Base-by-base conservation (phyloP, 2,329 filamentous ascomycete genomes). In the Aphanocladium album region DNA sequence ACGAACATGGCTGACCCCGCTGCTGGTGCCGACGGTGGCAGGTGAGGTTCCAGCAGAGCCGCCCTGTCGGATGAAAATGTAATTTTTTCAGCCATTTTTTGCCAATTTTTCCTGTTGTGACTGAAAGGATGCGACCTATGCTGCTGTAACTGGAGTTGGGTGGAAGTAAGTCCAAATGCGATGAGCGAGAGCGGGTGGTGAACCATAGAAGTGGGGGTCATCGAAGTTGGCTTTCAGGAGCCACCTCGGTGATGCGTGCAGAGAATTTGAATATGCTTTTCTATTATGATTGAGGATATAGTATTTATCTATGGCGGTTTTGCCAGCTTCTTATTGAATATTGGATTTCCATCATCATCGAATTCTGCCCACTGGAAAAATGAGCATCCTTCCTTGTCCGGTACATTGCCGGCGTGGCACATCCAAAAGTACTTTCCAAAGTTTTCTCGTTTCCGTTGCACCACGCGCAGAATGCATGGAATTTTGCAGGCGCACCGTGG, bases 381-480 rank as follows among this genome's bases (percentile, higher is more conserved):
- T 0, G 82, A 78, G 69, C 92, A 96, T 5, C 83, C 86, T 43
- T 85, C 75, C 74, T 81, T 88, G 51, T 84, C 88, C 0, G 88
- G 88, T 2, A 87, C 81, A 68, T 87, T 90, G 7, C 88, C 86
- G 0, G 86, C 85, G 74, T 96, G 85, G 68, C 95, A 98, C 89
- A 93, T 95, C 91, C 92, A 96, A 75, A 96, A 95, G 71, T 98
- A 96, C 67, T 82, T 81, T 0, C 93, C 93, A 65, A 85, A 80
- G 58, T 86, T 93, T 66, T 89, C 89, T 66, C 82, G 86, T 74
- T 89, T 92, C 69, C 81, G 86, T 75, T 93, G 91, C 17, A 93
- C 91, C 45, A 91, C 92, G 47, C 91, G 81, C 64, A 98, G 76
- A 9, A 89, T 79, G 35, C 80, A 78, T 0, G 90, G 85, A 3